Conservation (phyloP, 1,139 yeast genomes). For the Blastobotrys serpentis region DNA sequence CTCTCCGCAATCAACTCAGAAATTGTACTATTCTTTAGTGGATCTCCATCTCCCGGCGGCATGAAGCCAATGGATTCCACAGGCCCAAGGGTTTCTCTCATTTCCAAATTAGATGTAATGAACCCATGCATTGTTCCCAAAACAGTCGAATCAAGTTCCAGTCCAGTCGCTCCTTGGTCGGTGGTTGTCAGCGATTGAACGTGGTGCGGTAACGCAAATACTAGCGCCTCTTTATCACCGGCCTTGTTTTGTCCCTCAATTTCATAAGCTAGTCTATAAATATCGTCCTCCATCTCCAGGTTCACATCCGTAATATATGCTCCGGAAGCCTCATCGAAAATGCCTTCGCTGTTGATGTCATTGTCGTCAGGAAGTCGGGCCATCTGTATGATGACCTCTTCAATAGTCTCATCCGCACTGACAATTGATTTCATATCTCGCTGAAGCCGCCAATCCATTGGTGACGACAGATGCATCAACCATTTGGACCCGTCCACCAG, state of each 20-base stretch:
- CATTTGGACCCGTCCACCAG: constrained; percentile 52
- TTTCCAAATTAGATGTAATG: constrained; percentile 48
- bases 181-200: constrained; percentile 41
- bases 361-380: constrained; percentile 34
- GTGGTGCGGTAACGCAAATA: constrained; percentile 74
- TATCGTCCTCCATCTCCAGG: constrained; percentile 40
- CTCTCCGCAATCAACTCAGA: constrained; percentile 17
- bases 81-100: constrained; percentile 54
- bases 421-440: background rate
- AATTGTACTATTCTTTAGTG: constrained; percentile 41
- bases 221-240: constrained; percentile 49
- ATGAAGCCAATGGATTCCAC: constrained; percentile 52
- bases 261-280: constrained; percentile 50
- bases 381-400: constrained; percentile 51
- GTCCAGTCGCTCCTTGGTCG: constrained; percentile 45
- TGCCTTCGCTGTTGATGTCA: constrained; percentile 9
- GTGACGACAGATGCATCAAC: constrained; percentile 56
- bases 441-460: constrained; percentile 37
- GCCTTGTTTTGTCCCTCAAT: constrained; percentile 48
- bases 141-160: constrained; percentile 54
- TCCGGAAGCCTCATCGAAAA: constrained; percentile 51
- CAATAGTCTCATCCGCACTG: constrained; percentile 40
- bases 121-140: constrained; percentile 65
- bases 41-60: constrained; percentile 51
- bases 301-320: constrained; percentile 46